Conservation (phyloP, 2,329 filamentous ascomycete genomes). For the Rhinocladiella similis region DNA sequence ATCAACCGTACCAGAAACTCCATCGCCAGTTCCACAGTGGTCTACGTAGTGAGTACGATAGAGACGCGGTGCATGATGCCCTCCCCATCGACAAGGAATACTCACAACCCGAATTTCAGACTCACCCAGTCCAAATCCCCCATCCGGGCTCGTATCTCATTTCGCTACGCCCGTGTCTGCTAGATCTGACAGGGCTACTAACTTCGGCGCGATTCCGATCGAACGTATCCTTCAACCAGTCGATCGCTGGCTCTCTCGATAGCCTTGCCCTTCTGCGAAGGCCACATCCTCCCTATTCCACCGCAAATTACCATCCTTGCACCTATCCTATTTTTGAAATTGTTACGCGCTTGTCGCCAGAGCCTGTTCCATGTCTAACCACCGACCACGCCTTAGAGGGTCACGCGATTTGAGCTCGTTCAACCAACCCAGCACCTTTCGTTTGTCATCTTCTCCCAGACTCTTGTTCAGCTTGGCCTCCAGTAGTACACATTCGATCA, state of each 20-base stretch:
- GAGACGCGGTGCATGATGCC: too few relatives aligned
- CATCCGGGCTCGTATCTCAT: not conserved
- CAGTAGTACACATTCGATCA: slow-evolving; percentile 73
- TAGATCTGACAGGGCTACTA: not conserved
- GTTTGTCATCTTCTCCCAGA: slow-evolving; percentile 45
- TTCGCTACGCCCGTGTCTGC: not conserved
- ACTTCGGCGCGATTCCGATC: not conserved
- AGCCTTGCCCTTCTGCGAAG: too few relatives aligned
- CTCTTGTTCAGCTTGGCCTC: slow-evolving; percentile 44
- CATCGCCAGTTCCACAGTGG: too few relatives aligned
- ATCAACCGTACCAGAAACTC: too few relatives aligned
- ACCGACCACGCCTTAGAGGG: slow-evolving; percentile 71
- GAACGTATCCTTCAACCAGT: not conserved
- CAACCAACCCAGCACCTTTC: slow-evolving; percentile 60
- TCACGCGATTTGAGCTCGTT: slow-evolving; percentile 68
- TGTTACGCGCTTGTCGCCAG: slow-evolving; percentile 5
- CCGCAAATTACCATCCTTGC: too few relatives aligned
- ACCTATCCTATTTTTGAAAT: not conserved
- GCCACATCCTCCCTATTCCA: too few relatives aligned
- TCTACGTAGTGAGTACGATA: too few relatives aligned
- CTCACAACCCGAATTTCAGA: not conserved
- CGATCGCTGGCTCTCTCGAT: too few relatives aligned
- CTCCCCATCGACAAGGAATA: too few relatives aligned
- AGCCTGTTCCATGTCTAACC: slow-evolving; percentile 65
- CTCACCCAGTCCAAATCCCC: not conserved